Percentiles rank a stretch among this genome's conserved stretches.
Evolutionary conservation across 805 yeast genomes (phyloP).

Genomic region (Ogataea pilisensis): DNA sequence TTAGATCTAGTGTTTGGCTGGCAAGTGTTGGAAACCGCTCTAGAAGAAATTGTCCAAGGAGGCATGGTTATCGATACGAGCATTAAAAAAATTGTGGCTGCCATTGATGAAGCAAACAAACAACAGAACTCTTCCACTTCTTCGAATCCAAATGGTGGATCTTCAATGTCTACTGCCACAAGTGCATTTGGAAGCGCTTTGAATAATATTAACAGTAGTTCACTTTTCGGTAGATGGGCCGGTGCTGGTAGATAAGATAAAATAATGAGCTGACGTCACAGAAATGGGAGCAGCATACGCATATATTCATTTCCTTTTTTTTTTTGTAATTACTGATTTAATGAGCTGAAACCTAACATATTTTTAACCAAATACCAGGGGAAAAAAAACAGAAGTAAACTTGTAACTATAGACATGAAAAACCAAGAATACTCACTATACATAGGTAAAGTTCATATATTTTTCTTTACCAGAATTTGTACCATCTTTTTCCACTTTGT

Average conservation of each 20-base stretch:
- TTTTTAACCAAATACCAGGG: too few species aligned
- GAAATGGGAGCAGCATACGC: too few species aligned
- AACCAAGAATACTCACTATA: background rate
- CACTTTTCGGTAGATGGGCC: constrained; percentile 15
- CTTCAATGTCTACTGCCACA: constrained; percentile 4
- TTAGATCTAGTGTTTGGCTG: constrained; percentile 97
- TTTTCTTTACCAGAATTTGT: constrained; percentile 19
- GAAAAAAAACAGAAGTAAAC: too few species aligned
- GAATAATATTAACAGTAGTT: constrained; percentile 5
- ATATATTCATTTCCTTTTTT: too few species aligned
- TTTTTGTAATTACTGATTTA: too few species aligned
- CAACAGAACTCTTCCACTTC: constrained; percentile 35
- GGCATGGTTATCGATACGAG: constrained; percentile 97
- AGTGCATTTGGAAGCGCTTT: constrained; percentile 10
- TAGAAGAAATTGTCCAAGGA: constrained; percentile 92
- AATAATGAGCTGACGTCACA: too few species aligned
- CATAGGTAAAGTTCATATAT: background rate
- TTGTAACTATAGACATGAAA: background rate
- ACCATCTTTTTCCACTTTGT: constrained; percentile 29
- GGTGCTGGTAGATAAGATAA: constrained; percentile 8
- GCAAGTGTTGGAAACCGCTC: constrained; percentile 90
- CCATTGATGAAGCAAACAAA: constrained; percentile 69
- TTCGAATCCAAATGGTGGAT: constrained; percentile 12
- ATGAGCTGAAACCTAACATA: too few species aligned
- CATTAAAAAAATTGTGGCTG: constrained; percentile 72